Evolutionary conservation across 768 basidiomycete species (phyloP).

Genomic region (Rhizopogon vulgaris): DNA sequence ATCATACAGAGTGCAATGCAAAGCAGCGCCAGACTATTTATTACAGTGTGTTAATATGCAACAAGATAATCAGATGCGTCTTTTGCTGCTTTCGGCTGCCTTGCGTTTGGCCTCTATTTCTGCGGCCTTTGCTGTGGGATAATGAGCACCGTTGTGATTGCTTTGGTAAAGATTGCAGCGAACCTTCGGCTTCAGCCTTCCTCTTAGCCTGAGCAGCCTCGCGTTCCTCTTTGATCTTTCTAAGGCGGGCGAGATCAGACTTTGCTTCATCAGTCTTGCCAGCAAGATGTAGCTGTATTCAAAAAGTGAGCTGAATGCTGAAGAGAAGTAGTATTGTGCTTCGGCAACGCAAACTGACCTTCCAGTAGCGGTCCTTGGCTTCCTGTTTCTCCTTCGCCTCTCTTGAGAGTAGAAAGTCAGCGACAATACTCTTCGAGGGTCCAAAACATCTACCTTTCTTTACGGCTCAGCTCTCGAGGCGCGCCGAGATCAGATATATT

Average conservation of each 20-base stretch:
- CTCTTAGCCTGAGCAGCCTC: conserved; percentile 85
- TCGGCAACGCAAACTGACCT: conserved; percentile 39
- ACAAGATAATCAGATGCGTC: conserved; percentile 24
- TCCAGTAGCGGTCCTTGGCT: conserved; percentile 82
- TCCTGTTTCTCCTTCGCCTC: conserved; percentile 92
- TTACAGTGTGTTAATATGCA: neutral
- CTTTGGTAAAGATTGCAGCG: conserved; percentile 8
- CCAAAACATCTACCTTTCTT: conserved; percentile 47
- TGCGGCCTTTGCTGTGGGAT: conserved; percentile 50
- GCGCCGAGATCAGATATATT: conserved; percentile 69
- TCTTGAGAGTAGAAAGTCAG: conserved; percentile 32
- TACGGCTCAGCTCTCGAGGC: conserved; percentile 54
- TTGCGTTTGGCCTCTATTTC: conserved; percentile 59
- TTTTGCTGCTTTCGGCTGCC: conserved; percentile 22
- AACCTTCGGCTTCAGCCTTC: conserved; percentile 85
- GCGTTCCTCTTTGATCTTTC: conserved; percentile 81
- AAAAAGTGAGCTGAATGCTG: neutral
- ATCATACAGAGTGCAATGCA: neutral
- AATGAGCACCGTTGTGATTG: neutral
- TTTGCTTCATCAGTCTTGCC: conserved; percentile 93
- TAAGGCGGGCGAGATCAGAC: conserved; percentile 78
- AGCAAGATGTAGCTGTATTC: conserved; percentile 52
- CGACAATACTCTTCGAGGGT: neutral
- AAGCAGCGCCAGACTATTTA: neutral
- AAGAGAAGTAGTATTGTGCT: neutral